These are phyloP conservation scores for Lycium ferocissimum DNA, from an alignment of 257 asterid genomes.

Conservation along the genomic window DNA sequence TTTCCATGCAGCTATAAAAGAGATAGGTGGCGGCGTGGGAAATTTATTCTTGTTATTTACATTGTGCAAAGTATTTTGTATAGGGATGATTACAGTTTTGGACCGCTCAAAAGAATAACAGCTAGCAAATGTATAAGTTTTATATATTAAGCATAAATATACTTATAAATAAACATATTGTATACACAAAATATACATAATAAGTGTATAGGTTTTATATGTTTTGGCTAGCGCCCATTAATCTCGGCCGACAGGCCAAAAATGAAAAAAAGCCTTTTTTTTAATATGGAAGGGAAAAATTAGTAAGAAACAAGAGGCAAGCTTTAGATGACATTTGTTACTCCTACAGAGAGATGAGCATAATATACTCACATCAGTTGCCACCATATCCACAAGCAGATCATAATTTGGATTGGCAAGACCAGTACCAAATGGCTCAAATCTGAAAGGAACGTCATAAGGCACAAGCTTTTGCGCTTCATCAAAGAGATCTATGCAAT, in stretches of 20 bases:
- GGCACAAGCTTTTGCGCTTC: constrained; percentile 42
- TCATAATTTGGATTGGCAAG: constrained; percentile 44
- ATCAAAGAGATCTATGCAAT: constrained; percentile 47
- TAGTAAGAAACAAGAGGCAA: background rate
- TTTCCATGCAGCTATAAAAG: background rate
- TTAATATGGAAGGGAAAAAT: background rate
- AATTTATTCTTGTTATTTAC: background rate
- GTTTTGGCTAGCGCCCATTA: too few species aligned
- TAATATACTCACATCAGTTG: constrained; percentile 44
- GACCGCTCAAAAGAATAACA: too few species aligned
- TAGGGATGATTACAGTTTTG: too few species aligned
- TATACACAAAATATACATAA: too few species aligned
- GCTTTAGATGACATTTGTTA: constrained; percentile 9
- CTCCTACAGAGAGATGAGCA: background rate
- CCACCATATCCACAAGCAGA: constrained; percentile 42
- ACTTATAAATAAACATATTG: too few species aligned
- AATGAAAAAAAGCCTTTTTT: background rate
- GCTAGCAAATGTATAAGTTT: too few species aligned
- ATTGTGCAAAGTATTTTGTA: background rate
- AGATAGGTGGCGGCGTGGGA: background rate
- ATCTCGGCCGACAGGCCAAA: too few species aligned
- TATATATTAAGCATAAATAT: too few species aligned
- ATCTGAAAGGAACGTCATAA: constrained; percentile 44
- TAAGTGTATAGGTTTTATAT: too few species aligned
- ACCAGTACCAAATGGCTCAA: constrained; percentile 43